Evolutionary conservation across 345 rosid species (phyloP).

Genomic region (Eucalyptus regnans): DNA sequence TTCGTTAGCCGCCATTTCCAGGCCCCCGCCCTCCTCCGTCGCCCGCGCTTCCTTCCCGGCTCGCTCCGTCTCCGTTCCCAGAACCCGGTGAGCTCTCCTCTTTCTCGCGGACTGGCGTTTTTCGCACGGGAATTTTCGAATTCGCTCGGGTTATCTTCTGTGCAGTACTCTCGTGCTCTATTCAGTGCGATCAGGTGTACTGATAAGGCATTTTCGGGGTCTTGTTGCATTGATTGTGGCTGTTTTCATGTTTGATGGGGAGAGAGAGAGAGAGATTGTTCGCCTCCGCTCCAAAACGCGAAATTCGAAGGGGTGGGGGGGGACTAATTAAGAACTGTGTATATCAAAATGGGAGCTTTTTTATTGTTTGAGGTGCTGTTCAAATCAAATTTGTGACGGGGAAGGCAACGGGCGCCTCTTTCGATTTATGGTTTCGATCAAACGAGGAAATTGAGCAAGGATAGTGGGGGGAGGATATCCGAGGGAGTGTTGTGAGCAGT

Average conservation of each 20-base stretch:
- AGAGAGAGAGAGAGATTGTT: background rate
- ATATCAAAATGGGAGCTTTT: background rate
- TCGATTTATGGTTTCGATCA: background rate
- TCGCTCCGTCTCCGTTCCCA: slow-evolving; percentile 1
- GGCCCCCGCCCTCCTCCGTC: slow-evolving; percentile 1
- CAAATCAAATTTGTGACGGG: background rate
- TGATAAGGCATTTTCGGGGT: background rate
- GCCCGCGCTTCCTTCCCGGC: slow-evolving; percentile 3
- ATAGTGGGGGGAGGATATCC: background rate
- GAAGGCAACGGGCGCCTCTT: background rate
- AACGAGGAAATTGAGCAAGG: background rate
- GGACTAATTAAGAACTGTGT: background rate
- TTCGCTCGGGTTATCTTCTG: background rate
- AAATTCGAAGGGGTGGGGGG: background rate
- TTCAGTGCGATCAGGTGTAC: background rate
- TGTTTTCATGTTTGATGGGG: background rate
- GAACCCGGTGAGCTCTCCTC: slow-evolving; percentile 1
- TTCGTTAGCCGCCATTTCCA: slow-evolving; percentile 2
- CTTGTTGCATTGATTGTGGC: background rate
- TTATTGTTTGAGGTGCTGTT: background rate
- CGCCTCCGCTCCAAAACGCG: background rate
- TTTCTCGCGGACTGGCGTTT: background rate
- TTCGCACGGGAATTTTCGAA: background rate
- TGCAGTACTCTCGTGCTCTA: background rate
- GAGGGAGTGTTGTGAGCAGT: background rate